phyloP scores from a whole-genome alignment of 345 rosid genomes.

The Salix suchowensis region DNA sequence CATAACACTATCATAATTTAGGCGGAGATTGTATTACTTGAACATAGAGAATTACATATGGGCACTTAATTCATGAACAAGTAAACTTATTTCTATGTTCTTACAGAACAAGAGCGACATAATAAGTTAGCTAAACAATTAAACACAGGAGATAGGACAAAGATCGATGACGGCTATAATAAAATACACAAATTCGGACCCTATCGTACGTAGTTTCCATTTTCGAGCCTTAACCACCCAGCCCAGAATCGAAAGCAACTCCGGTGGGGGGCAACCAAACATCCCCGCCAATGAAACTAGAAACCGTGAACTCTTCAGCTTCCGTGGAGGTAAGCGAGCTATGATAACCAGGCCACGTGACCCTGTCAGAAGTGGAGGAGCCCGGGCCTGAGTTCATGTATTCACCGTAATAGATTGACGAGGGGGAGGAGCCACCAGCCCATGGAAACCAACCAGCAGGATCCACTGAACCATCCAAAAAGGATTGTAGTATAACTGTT shows the following conservation, averaged over 20 bases:
- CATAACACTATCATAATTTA: too few relatives aligned
- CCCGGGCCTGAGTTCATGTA: constrained; percentile 33
- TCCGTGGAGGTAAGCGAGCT: background rate
- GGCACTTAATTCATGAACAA: too few relatives aligned
- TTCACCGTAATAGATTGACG: constrained; percentile 28
- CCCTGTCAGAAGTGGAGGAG: constrained; percentile 15
- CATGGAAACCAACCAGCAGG: constrained; percentile 31
- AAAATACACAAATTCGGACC: too few relatives aligned
- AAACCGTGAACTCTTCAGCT: constrained; percentile 26
- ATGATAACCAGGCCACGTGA: constrained; percentile 24
- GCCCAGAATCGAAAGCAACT: constrained; percentile 24
- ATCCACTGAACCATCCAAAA: constrained; percentile 10
- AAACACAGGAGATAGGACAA: too few relatives aligned
- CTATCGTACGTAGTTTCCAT: too few relatives aligned
- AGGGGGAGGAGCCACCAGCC: constrained; percentile 14
- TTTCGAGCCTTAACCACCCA: constrained; percentile 7
- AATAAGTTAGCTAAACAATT: too few relatives aligned
- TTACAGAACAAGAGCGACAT: too few relatives aligned
- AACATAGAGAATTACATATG: too few relatives aligned
- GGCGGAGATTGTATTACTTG: too few relatives aligned
- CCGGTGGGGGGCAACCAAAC: constrained; percentile 36
- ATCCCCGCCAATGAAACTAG: constrained; percentile 17
- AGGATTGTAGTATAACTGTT: constrained; percentile 20
- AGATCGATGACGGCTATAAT: too few relatives aligned
- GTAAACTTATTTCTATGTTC: too few relatives aligned